Conservation (phyloP, 345 rosid genomes). For the Aquilaria yunnanensis region DNA sequence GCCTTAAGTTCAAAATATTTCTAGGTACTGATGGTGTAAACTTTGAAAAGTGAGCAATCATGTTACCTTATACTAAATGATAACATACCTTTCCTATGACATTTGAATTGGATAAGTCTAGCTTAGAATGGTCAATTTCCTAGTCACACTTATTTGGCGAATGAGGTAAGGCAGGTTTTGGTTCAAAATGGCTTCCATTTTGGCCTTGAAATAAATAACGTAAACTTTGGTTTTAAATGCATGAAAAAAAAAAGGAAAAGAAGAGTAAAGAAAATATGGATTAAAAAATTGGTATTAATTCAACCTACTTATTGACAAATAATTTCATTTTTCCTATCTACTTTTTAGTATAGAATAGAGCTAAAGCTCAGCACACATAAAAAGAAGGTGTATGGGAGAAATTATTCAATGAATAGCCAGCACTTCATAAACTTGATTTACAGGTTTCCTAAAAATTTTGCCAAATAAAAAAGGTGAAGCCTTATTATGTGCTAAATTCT, state of each 20-base stretch:
- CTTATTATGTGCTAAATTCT: too few species aligned
- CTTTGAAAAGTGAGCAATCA: conserved; percentile 5
- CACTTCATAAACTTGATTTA: too few species aligned
- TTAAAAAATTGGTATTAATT: background rate
- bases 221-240: conserved; percentile 6
- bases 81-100: conserved; percentile 79
- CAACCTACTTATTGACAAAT: too few species aligned
- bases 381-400: too few species aligned
- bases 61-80: too few species aligned
- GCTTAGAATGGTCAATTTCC: conserved; percentile 96
- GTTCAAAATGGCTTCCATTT: conserved; percentile 97
- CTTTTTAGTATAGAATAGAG: too few species aligned
- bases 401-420: too few species aligned
- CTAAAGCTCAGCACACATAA: too few species aligned
- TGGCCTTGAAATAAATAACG: conserved; percentile 58
- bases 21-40: background rate
- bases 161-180: conserved; percentile 91
- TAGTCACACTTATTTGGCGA: conserved; percentile 96
- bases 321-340: too few species aligned
- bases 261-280: conserved; percentile 6
- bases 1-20: too few species aligned
- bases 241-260: conserved; percentile 1
- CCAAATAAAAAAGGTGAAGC: too few species aligned
- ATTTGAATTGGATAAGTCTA: conserved; percentile 72
- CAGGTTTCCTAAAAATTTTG: too few species aligned